These are phyloP conservation scores for Rhodotorula diobovata DNA, from an alignment of 768 basidiomycete species.

Conservation along the genomic window DNA sequence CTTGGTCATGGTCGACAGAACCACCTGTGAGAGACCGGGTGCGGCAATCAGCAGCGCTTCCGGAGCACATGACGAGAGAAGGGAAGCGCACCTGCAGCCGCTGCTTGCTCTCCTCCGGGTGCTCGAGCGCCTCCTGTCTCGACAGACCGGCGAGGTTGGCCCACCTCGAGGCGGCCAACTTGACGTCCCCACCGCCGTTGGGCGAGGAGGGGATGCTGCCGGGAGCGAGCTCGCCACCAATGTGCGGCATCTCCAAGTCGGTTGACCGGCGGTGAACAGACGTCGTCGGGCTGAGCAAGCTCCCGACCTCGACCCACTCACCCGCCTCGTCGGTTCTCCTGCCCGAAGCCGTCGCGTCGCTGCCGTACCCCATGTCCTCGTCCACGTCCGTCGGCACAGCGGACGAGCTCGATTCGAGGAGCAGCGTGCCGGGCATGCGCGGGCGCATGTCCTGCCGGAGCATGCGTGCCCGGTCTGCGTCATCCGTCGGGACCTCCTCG, in stretches of 20 bases:
- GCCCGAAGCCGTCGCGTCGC: background rate
- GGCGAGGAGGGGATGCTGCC: background rate
- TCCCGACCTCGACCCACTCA: conserved; percentile 47
- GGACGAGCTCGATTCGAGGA: background rate
- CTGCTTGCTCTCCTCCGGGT: conserved; percentile 41
- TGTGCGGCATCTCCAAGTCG: background rate
- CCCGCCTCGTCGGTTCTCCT: conserved; percentile 12
- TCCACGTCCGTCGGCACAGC: background rate
- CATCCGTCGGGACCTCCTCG: background rate
- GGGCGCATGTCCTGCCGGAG: background rate
- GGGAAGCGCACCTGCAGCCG: conserved; percentile 39
- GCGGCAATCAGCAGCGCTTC: background rate
- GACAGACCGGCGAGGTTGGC: conserved; percentile 21
- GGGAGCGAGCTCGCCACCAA: no score
- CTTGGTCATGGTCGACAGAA: conserved; percentile 47
- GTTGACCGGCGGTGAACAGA: background rate
- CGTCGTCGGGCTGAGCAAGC: background rate
- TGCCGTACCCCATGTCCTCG: background rate
- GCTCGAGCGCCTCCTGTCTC: conserved; percentile 41
- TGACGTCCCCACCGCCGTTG: background rate
- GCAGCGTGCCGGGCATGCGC: background rate
- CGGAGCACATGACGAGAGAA: background rate
- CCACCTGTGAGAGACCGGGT: conserved; percentile 8
- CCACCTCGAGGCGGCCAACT: background rate
- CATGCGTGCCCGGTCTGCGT: background rate